phyloP scores from a whole-genome alignment of 306 rosid species.

The Ochetophila trinervis region DNA sequence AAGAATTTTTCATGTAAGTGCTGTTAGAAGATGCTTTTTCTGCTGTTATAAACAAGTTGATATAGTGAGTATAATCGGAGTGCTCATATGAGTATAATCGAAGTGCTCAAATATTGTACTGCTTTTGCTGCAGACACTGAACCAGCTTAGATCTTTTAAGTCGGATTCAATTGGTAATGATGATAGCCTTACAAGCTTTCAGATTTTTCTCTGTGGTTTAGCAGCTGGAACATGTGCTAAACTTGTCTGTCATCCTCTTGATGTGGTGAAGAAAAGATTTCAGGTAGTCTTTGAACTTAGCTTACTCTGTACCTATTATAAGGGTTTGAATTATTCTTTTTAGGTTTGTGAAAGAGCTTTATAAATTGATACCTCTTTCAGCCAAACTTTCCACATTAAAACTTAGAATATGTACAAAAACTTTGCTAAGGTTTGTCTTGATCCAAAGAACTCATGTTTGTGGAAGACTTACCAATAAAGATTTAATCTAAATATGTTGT shows the following conservation, averaged over 20 bases:
- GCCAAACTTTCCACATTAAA: not conserved
- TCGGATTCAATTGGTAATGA: constrained; percentile 25
- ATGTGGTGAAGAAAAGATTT: constrained; percentile 95
- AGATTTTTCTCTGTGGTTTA: constrained; percentile 80
- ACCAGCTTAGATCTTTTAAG: constrained; percentile 36
- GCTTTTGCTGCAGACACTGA: constrained; percentile 59
- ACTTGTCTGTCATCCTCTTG: constrained; percentile 96
- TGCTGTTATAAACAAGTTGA: not conserved
- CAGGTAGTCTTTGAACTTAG: constrained; percentile 45
- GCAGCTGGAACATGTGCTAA: constrained; percentile 95
- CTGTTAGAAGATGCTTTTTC: not conserved
- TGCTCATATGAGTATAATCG: not conserved
- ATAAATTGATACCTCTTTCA: not conserved
- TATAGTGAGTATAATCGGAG: not conserved
- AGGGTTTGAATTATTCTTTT: not conserved
- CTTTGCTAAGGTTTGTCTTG: not conserved
- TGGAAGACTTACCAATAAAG: not conserved
- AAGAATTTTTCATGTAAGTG: no score
- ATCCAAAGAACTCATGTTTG: not conserved
- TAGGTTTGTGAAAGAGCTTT: not conserved
- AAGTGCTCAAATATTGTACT: constrained; percentile 2
- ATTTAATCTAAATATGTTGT: not conserved
- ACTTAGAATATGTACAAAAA: not conserved
- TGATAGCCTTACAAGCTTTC: constrained; percentile 63
- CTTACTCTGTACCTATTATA: not conserved